phyloP scores from a whole-genome alignment of 2,329 filamentous ascomycete genomes.

The Diplodia intermedia region DNA sequence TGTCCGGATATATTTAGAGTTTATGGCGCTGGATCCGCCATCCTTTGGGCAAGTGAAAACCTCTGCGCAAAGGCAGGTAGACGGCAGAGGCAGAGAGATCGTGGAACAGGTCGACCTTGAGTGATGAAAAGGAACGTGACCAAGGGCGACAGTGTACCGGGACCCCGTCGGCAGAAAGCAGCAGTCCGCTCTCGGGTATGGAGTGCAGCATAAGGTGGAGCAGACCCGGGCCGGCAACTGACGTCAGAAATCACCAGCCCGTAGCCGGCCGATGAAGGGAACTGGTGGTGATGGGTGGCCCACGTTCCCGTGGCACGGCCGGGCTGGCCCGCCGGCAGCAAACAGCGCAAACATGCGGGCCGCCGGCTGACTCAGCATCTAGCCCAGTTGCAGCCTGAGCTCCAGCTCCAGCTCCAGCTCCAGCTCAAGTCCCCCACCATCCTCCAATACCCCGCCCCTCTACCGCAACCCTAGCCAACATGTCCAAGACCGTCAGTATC shows the following conservation, averaged over 20 bases:
- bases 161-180: not conserved
- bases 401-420: not conserved
- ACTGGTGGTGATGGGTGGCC: not conserved
- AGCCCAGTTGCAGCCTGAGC: conserved; percentile 19
- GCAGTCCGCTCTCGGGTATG: not conserved
- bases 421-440: conserved; percentile 11
- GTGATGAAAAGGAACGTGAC: not conserved
- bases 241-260: not conserved
- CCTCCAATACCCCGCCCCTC: conserved; percentile 17
- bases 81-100: not conserved
- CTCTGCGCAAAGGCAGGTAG: not conserved
- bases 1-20: not conserved
- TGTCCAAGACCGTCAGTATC: conserved; percentile 55
- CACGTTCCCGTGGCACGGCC: not conserved
- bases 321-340: conserved; percentile 5
- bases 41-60: not conserved
- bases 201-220: not conserved
- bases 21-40: not conserved
- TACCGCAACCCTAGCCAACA: conserved; percentile 39
- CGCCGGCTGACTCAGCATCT: conserved; percentile 2
- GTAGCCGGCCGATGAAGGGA: not conserved
- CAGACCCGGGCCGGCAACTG: no score
- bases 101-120: not conserved
- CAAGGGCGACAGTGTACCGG: not conserved
- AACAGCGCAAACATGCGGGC: conserved; percentile 20